phyloP scores from a whole-genome alignment of 1,139 yeast genomes.

The Geotrichum europaeum region DNA sequence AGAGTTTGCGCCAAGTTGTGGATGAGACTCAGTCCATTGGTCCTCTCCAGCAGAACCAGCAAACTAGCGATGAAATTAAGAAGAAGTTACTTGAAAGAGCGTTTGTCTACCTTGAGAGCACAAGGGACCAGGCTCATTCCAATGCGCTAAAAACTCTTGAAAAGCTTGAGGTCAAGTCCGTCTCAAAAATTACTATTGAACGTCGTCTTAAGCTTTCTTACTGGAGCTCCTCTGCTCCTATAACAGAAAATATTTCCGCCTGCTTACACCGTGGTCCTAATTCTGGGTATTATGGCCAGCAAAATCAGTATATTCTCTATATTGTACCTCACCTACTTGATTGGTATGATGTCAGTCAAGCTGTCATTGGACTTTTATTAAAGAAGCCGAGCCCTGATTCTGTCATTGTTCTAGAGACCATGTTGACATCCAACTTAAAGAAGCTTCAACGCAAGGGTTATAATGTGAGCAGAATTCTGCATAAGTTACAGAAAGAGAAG shows the following conservation, averaged over 20 bases:
- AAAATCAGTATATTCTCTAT: conserved; percentile 16
- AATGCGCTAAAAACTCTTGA: conserved; percentile 15
- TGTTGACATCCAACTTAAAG: conserved; percentile 31
- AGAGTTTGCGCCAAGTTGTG: conserved; percentile 27
- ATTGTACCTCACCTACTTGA: conserved; percentile 26
- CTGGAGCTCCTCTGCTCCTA: conserved; percentile 11
- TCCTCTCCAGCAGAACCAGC: conserved; percentile 11
- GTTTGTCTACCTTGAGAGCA: conserved; percentile 33
- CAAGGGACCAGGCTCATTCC: conserved; percentile 19
- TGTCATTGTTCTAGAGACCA: conserved; percentile 36
- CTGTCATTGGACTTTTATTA: conserved; percentile 31
- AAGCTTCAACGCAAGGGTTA: conserved; percentile 37
- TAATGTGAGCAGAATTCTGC: conserved; percentile 35
- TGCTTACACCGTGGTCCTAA: conserved; percentile 18
- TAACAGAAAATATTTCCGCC: conserved; percentile 23
- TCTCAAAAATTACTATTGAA: conserved; percentile 26
- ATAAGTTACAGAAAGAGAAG: conserved; percentile 24
- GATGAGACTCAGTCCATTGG: conserved; percentile 26
- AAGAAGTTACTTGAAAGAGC: conserved; percentile 27
- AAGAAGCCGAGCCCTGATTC: conserved; percentile 35
- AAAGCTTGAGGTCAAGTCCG: conserved; percentile 26
- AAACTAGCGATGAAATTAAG: conserved; percentile 16
- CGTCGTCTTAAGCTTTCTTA: conserved; percentile 25
- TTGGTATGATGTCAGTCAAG: conserved; percentile 38
- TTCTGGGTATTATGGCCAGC: conserved; percentile 6